phyloP scores from a whole-genome alignment of 2,329 filamentous ascomycete genomes.

The Aspergillus spinulosporus region DNA sequence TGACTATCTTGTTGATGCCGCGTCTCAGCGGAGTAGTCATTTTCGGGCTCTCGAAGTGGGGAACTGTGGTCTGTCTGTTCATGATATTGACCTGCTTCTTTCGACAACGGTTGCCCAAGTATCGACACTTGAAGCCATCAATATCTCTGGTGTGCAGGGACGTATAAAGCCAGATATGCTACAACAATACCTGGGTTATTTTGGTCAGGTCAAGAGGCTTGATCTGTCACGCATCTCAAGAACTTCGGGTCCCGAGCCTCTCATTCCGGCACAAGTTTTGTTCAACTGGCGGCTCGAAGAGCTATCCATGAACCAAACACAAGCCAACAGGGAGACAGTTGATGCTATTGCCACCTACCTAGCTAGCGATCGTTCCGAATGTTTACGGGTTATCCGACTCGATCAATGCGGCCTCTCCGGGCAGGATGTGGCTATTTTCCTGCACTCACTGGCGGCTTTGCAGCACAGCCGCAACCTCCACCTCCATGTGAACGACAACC shows the following conservation, averaged over 20 bases:
- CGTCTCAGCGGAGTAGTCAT: constrained; percentile 64
- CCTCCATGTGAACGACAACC: constrained; percentile 66
- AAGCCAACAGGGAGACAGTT: constrained; percentile 62
- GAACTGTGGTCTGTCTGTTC: constrained; percentile 57
- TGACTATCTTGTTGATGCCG: constrained; percentile 66
- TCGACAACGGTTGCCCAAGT: constrained; percentile 66
- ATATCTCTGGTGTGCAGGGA: constrained; percentile 67
- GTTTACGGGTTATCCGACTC: constrained; percentile 61
- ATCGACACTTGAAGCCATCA: constrained; percentile 65
- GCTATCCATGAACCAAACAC: constrained; percentile 63
- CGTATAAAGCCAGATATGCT: constrained; percentile 65
- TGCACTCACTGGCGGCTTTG: constrained; percentile 61
- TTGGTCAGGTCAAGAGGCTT: constrained; percentile 65
- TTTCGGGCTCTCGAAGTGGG: constrained; percentile 68
- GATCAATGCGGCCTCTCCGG: constrained; percentile 68
- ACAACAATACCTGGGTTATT: constrained; percentile 65
- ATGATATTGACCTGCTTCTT: constrained; percentile 58
- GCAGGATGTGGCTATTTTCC: constrained; percentile 63
- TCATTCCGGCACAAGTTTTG: constrained; percentile 66
- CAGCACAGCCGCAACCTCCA: constrained; percentile 59
- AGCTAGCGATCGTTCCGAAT: constrained; percentile 59
- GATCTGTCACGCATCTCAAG: constrained; percentile 66
- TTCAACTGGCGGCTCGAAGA: constrained; percentile 68
- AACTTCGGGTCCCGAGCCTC: constrained; percentile 62
- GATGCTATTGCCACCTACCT: constrained; percentile 67